These are phyloP conservation scores for Penicillium cosmopolitanum DNA, from an alignment of 495 filamentous ascomycete genomes.

Conservation along the genomic window DNA sequence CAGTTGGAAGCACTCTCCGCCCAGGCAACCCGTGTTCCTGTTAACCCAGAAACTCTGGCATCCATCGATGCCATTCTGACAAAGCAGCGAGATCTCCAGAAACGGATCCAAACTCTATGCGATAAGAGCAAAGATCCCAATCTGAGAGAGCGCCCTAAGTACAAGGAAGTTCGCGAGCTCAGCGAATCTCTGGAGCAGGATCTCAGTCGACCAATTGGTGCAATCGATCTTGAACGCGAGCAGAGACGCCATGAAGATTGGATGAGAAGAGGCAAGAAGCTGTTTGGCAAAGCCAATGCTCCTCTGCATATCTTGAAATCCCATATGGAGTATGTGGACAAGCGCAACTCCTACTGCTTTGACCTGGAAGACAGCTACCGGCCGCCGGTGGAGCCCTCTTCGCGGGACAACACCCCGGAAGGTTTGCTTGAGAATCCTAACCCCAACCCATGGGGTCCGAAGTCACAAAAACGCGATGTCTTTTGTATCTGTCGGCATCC, in stretches of 20 bases:
- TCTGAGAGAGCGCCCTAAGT: conserved; percentile 79
- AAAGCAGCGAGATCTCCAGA: conserved; percentile 94
- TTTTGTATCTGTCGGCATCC: conserved; percentile 95
- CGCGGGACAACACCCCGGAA: conserved; percentile 79
- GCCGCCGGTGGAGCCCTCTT: conserved; percentile 88
- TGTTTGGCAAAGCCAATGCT: conserved; percentile 98
- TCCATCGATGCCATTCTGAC: conserved; percentile 89
- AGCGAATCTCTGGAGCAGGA: conserved; percentile 78
- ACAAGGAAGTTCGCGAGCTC: conserved; percentile 86
- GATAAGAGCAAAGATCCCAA: conserved; percentile 76
- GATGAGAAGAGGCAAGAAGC: conserved; percentile 98
- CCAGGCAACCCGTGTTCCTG: conserved; percentile 76
- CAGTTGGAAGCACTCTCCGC: conserved; percentile 89
- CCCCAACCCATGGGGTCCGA: conserved; percentile 49
- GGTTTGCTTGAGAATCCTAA: conserved; percentile 58
- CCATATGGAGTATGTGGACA: conserved; percentile 92
- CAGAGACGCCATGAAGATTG: conserved; percentile 97
- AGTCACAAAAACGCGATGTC: conserved; percentile 70
- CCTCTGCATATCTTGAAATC: conserved; percentile 90
- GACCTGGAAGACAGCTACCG: conserved; percentile 88
- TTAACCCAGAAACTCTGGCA: conserved; percentile 77
- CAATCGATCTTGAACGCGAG: conserved; percentile 91
- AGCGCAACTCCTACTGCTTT: conserved; percentile 88
- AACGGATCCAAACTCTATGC: conserved; percentile 78
- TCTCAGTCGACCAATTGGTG: conserved; percentile 86